A percentile compares a stretch with the other conserved stretches of the same genome.
Evolutionary conservation across 2,329 filamentous ascomycete species (phyloP).

Genomic region (Lithohypha guttulata): DNA sequence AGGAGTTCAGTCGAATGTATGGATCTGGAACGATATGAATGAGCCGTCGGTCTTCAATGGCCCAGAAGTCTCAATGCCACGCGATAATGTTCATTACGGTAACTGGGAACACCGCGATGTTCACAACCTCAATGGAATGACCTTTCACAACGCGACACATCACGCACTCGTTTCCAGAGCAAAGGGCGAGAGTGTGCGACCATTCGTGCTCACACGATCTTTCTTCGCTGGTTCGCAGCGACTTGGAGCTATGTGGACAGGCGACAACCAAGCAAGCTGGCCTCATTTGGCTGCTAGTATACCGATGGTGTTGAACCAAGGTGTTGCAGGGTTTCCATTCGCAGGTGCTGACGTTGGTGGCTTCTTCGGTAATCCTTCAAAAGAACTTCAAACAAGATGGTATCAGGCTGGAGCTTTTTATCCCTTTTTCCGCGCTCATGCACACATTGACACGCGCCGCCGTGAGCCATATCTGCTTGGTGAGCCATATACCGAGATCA

Average conservation of each 20-base stretch:
- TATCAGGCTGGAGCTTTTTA: conserved; percentile 96
- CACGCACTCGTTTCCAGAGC: conserved; percentile 74
- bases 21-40: conserved; percentile 99
- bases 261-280: conserved; percentile 93
- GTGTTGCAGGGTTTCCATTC: conserved; percentile 87
- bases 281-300: conserved; percentile 77
- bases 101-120: conserved; percentile 95
- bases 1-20: conserved; percentile 74
- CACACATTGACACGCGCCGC: conserved; percentile 89
- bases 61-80: conserved; percentile 96
- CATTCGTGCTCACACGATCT: conserved; percentile 84
- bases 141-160: conserved; percentile 88
- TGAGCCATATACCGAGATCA: conserved; percentile 74
- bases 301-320: conserved; percentile 88
- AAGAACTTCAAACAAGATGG: conserved; percentile 85
- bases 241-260: conserved; percentile 94
- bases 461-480: conserved; percentile 84
- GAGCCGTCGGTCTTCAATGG: conserved; percentile 98
- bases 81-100: conserved; percentile 86
- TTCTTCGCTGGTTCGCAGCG: conserved; percentile 90
- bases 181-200: conserved; percentile 72
- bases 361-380: conserved; percentile 94
- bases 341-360: conserved; percentile 91
- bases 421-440: conserved; percentile 94
- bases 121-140: conserved; percentile 92